Percentiles rank a stretch among this genome's conserved stretches.
phyloP scores from a whole-genome alignment of 1,139 yeast genomes.

The Yamadazyma songkhlaensis region DNA sequence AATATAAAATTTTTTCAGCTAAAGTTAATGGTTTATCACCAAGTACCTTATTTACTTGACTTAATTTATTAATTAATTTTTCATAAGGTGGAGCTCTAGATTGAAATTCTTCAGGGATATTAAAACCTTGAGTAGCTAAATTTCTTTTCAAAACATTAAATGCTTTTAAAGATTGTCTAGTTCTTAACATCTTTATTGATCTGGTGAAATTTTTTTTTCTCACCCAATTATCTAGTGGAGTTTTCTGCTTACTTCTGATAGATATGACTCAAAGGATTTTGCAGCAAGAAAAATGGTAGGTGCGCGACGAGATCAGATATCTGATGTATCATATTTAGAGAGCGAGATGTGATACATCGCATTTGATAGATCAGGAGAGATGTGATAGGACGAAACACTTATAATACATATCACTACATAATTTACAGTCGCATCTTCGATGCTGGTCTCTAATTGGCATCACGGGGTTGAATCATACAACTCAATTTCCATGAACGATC shows the following conservation, averaged over 20 bases:
- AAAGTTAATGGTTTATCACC: slow-evolving; percentile 76
- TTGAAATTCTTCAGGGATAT: slow-evolving; percentile 57
- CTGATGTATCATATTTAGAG: too few species aligned
- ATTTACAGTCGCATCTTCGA: too few species aligned
- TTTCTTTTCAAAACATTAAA: slow-evolving; percentile 14
- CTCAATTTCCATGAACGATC: slow-evolving; percentile 76
- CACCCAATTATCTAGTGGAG: slow-evolving; percentile 2
- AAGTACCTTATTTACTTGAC: slow-evolving; percentile 59
- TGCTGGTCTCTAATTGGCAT: slow-evolving; percentile 9
- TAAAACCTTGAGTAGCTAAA: slow-evolving; percentile 35
- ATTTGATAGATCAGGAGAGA: too few species aligned
- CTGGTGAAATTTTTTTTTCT: slow-evolving; percentile 2
- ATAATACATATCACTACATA: too few species aligned
- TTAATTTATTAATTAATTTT: slow-evolving; percentile 63
- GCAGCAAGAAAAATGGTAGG: not conserved
- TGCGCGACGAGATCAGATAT: not conserved
- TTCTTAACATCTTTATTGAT: slow-evolving; percentile 6
- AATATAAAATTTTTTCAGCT: slow-evolving; percentile 90
- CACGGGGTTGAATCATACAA: slow-evolving; percentile 49
- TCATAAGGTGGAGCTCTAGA: slow-evolving; percentile 86
- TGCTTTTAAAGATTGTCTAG: slow-evolving; percentile 3
- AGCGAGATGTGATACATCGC: too few species aligned
- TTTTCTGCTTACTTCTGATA: slow-evolving; percentile 3
- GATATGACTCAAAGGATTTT: slow-evolving; percentile 5
- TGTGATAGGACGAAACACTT: too few species aligned